These are phyloP conservation scores for Podospora bellae-mahoneyi DNA, from an alignment of 495 filamentous ascomycete genomes.

Conservation along the genomic window DNA sequence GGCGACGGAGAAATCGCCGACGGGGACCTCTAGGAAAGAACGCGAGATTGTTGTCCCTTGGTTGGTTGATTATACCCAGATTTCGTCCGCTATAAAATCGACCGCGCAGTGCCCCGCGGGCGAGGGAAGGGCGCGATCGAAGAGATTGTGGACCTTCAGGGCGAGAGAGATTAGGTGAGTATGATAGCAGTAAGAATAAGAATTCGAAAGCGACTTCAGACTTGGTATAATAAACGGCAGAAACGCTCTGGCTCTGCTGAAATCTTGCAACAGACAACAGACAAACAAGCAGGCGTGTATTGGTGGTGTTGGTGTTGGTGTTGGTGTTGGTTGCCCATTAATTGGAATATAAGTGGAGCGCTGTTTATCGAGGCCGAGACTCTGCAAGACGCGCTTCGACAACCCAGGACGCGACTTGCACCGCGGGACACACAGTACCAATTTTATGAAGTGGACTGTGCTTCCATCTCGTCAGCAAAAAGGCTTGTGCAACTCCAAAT, in stretches of 20 bases:
- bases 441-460: not conserved
- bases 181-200: not conserved
- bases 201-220: not conserved
- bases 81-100: not conserved
- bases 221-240: not conserved
- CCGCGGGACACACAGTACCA: not conserved
- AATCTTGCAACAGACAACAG: not conserved
- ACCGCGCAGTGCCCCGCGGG: not conserved
- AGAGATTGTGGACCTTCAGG: not conserved
- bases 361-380: conserved; percentile 5
- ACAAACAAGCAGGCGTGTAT: not conserved
- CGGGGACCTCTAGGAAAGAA: not conserved
- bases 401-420: conserved; percentile 16
- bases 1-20: not conserved
- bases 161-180: not conserved
- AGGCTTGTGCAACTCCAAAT: not conserved
- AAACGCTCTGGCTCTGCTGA: not conserved
- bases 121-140: not conserved
- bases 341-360: conserved; percentile 4
- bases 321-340: conserved; percentile 9
- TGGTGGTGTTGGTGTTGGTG: conserved; percentile 3
- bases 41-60: not conserved
- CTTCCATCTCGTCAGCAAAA: not conserved
- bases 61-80: not conserved
- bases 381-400: conserved; percentile 19